Base-by-base conservation (phyloP, 164 flowering plant species). In the Liriodendron chinense region DNA sequence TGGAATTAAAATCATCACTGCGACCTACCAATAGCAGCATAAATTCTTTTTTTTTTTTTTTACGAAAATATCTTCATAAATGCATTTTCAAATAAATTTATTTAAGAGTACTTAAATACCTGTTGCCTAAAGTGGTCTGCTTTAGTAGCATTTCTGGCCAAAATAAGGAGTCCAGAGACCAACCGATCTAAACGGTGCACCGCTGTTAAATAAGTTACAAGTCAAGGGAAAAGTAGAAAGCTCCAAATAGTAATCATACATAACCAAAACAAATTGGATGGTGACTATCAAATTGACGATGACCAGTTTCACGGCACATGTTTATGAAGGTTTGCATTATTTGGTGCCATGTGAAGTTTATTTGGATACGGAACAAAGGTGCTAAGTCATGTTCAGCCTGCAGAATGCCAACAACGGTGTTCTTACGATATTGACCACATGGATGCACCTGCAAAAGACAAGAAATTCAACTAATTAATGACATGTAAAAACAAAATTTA, bases 401-500 rank as follows among this genome's bases (percentile, higher is more conserved):
- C 74, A 96, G 92, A 74, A 96, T 96, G 75, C 98, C 99, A 68
- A 94, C 90, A 71, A 96, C 84, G n/a, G 99, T 94, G 78, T 96
- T 96, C 84, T 96, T 94, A 22, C 98, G 94, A 83, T 96, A 96
- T 79, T 94, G 99, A 64, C 99, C 99, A 88, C 98, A 96, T 22
- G 99, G 97, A 85, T 96, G 99, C 76, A 96, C 99, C 98, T 94
- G 69, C 65, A 80, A 10, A 69, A 77, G 82, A 63, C 34, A 72
- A 59, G 72, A 16, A 62, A 47, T 21, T 22, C 67, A 73, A 9
- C 50, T 49, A 14, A 53, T 69, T 73, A 73, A 24, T n/a, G 49
- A 1, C 24, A 22, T 23, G 9, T 21, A 64, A 64, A 23, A 64
- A 16, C 7, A 25, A 64, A 7, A 7, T 22, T 64, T 12, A 10